phyloP scores from a whole-genome alignment of 441 rosid species.

The Gossypium gossypioides region DNA sequence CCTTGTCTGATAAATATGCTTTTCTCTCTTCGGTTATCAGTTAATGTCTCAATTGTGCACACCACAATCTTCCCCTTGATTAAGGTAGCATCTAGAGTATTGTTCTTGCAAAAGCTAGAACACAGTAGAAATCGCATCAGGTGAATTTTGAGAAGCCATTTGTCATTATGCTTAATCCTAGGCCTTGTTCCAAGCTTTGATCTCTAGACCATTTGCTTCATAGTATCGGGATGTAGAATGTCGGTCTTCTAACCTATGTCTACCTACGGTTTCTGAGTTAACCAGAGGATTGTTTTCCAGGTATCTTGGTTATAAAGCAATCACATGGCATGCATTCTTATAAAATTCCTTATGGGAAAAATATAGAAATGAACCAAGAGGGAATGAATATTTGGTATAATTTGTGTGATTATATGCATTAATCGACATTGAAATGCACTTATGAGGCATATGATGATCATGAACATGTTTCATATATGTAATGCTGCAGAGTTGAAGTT shows the following conservation, averaged over 20 bases:
- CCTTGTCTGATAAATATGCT: constrained; percentile 24
- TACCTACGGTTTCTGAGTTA: neutral
- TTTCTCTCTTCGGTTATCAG: constrained; percentile 25
- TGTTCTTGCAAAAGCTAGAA: constrained; percentile 42
- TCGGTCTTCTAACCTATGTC: neutral
- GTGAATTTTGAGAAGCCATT: neutral
- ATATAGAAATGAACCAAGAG: neutral
- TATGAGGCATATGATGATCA: neutral
- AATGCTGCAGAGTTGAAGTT: neutral
- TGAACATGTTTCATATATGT: neutral
- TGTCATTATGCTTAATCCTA: neutral
- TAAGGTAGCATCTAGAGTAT: constrained; percentile 26
- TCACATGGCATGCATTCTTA: neutral
- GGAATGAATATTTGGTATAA: neutral
- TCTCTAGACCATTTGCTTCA: neutral
- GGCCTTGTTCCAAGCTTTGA: neutral
- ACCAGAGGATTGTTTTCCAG: neutral
- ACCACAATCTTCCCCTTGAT: constrained; percentile 43
- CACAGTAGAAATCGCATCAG: neutral
- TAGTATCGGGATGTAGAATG: neutral
- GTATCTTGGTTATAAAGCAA: neutral
- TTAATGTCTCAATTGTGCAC: constrained; percentile 23
- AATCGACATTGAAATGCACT: neutral
- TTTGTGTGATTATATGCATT: neutral
- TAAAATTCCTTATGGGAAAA: neutral